Evolutionary conservation across 371 early-diverging fungal species (phyloP).

Genomic region (Batkoa obscura): DNA sequence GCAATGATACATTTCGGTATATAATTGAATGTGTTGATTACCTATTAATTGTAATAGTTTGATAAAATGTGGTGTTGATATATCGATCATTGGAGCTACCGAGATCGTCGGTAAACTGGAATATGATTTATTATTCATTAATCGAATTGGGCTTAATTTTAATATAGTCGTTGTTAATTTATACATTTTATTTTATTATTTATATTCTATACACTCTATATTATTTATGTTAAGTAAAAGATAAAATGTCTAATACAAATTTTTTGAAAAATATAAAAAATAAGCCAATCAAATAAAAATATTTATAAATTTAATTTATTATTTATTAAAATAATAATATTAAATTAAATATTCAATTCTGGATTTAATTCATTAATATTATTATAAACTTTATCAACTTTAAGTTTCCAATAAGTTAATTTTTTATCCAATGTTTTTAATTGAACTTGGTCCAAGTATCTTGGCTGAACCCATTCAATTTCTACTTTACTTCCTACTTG

Average conservation of each 20-base stretch:
- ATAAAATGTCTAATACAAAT: not conserved
- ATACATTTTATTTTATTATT: not conserved
- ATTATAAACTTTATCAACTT: constrained; percentile 22
- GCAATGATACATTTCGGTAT: constrained; percentile 61
- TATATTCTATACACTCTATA: not conserved
- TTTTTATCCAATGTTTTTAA: constrained; percentile 53
- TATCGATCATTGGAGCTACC: constrained; percentile 68
- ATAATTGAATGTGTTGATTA: constrained; percentile 33
- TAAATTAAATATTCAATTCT: not conserved
- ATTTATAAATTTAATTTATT: not conserved
- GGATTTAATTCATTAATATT: not conserved
- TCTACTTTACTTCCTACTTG: constrained; percentile 74
- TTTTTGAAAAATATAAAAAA: not conserved
- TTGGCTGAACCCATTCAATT: constrained; percentile 92
- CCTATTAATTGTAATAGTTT: constrained; percentile 47
- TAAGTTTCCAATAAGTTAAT: constrained; percentile 28
- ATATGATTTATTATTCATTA: not conserved
- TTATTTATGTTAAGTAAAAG: not conserved
- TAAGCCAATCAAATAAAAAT: not conserved
- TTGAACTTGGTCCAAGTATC: constrained; percentile 78
- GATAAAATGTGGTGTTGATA: constrained; percentile 45
- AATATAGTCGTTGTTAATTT: not conserved
- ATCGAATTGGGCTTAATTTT: not conserved
- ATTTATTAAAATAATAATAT: not conserved
- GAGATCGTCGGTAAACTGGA: constrained; percentile 15